Percentiles rank a stretch among this genome's conserved stretches.
phyloP scores from a whole-genome alignment of 1,139 yeast genomes.

The Yamadazyma epiphylla region DNA sequence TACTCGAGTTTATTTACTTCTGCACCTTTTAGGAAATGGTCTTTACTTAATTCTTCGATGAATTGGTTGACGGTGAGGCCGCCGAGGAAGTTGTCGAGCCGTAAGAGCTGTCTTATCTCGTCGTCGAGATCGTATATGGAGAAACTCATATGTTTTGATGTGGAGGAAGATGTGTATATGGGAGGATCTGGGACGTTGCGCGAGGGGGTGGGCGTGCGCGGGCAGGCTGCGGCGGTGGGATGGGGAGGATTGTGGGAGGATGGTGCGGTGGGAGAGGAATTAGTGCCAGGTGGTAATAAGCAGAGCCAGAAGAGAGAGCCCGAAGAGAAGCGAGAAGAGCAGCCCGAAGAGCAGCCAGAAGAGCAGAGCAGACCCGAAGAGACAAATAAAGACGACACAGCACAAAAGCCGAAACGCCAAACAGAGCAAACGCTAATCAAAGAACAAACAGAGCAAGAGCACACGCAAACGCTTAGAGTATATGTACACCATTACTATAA shows the following conservation, averaged over 20 bases:
- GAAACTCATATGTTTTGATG: conserved; percentile 27
- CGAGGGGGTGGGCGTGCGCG: not conserved
- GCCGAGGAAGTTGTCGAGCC: conserved; percentile 68
- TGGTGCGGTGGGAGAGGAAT: too few species aligned
- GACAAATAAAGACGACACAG: not conserved
- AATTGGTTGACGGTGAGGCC: conserved; percentile 74
- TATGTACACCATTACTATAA: not conserved
- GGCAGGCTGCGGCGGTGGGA: too few species aligned
- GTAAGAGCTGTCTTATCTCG: conserved; percentile 61
- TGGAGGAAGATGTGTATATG: too few species aligned
- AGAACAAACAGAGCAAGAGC: not conserved
- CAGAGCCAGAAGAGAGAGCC: not conserved
- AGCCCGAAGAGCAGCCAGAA: not conserved
- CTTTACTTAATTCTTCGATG: conserved; percentile 76
- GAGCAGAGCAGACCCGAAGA: too few species aligned
- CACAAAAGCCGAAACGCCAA: not conserved
- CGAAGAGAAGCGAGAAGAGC: not conserved
- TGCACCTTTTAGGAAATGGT: conserved; percentile 54
- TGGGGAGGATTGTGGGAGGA: too few species aligned
- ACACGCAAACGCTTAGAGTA: too few species aligned
- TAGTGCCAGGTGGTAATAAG: not conserved
- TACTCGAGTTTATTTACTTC: conserved; percentile 53
- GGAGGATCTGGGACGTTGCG: too few species aligned
- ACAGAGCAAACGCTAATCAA: not conserved
- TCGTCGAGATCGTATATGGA: conserved; percentile 62